Conservation (phyloP, 352 stramenopile species). For the Pythium myriotylum region DNA sequence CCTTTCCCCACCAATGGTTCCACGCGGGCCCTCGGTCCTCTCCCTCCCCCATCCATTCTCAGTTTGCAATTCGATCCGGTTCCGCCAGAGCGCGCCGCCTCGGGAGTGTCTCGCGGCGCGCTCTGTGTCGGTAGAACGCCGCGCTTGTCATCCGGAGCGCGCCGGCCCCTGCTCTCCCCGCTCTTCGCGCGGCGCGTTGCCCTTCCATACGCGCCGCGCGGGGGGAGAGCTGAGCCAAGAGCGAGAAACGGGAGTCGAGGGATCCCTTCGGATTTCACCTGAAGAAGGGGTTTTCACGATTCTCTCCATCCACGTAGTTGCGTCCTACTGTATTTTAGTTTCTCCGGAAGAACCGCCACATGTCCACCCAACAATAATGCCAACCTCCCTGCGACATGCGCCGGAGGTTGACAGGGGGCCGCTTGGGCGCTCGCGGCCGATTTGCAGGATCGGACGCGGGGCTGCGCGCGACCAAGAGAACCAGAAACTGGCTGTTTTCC, state of each 20-base stretch:
- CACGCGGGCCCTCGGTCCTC: too few species aligned
- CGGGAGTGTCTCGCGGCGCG: not conserved
- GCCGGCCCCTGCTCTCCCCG: constrained; percentile 31
- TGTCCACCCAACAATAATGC: not conserved
- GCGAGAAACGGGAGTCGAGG: constrained; percentile 49
- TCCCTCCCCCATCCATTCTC: not conserved
- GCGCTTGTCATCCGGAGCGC: not conserved
- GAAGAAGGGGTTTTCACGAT: constrained; percentile 65
- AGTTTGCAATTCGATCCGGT: constrained; percentile 16
- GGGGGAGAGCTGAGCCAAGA: constrained; percentile 36
- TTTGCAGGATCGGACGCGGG: too few species aligned
- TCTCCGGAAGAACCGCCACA: too few species aligned
- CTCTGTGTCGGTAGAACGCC: not conserved
- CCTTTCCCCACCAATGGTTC: constrained; percentile 18
- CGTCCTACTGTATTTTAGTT: not conserved
- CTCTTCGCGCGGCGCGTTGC: constrained; percentile 23
- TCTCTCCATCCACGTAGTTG: constrained; percentile 43
- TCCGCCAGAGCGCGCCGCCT: not conserved
- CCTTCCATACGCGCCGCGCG: constrained; percentile 24
- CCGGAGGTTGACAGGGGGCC: too few species aligned
- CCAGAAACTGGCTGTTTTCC: too few species aligned
- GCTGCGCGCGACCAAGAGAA: too few species aligned
- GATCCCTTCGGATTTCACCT: constrained; percentile 52
- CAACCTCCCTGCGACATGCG: too few species aligned
- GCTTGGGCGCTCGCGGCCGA: too few species aligned